A percentile compares a stretch with the other conserved stretches of the same genome.
Evolutionary conservation across 805 yeast genomes (phyloP).

Genomic region (Candida michaelii): DNA sequence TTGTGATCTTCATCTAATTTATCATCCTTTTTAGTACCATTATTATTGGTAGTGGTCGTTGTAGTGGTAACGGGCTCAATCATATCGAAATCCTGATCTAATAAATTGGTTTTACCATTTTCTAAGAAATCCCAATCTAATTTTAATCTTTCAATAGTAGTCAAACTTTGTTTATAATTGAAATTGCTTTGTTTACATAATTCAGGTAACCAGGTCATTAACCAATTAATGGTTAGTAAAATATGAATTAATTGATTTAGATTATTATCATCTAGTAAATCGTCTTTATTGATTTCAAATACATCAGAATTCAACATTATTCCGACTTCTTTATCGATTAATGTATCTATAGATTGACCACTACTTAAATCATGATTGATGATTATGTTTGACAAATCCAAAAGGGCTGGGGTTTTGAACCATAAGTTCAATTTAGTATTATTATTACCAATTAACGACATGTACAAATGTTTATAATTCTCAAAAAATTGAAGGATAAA

Average conservation of each 20-base stretch:
- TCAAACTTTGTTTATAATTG: conserved; percentile 20
- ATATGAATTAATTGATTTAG: conserved; percentile 54
- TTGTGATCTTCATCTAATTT: conserved; percentile 15
- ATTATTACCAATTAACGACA: conserved; percentile 29
- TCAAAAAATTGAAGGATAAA: conserved; percentile 36
- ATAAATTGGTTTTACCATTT: conserved; percentile 27
- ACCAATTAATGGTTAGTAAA: conserved; percentile 55
- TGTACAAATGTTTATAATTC: conserved; percentile 34
- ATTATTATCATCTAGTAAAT: conserved; percentile 52
- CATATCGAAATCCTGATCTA: background rate
- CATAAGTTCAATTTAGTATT: conserved; percentile 21
- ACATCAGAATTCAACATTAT: conserved; percentile 25
- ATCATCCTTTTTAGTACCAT: background rate
- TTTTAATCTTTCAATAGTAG: conserved; percentile 33
- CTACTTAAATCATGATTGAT: conserved; percentile 17
- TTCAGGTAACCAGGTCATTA: conserved; percentile 58
- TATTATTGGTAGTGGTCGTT: conserved; percentile 7
- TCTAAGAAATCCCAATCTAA: conserved; percentile 44
- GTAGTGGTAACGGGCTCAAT: background rate
- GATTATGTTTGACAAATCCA: conserved; percentile 17
- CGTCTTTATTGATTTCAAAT: conserved; percentile 40
- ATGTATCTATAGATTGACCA: conserved; percentile 12
- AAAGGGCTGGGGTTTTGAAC: conserved; percentile 33
- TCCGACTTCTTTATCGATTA: conserved; percentile 25
- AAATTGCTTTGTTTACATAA: conserved; percentile 45